Base-by-base conservation (phyloP, 2,329 filamentous ascomycete genomes). In the Colletotrichum incanum region DNA sequence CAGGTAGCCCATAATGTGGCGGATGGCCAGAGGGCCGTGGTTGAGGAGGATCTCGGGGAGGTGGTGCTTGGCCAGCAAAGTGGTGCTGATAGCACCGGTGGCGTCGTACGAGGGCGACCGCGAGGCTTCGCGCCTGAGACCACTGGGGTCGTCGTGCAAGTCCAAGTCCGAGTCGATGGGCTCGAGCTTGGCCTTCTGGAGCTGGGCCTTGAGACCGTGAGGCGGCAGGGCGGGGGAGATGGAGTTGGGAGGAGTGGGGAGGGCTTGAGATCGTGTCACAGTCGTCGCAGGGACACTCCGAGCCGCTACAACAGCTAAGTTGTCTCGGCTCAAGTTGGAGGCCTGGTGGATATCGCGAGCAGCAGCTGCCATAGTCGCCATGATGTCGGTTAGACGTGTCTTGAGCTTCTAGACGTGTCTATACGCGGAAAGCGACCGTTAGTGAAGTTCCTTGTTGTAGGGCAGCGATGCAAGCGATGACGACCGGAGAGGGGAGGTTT, bases 221-320 rank as follows among this genome's bases (percentile, higher is more conserved):
- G 95, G 94, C 77, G 93, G 92, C 76, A 98, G 88, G 77, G 91
- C 92, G 60, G 96, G 96, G 74, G 95, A 98, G 81, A 98, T 95
- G 83, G 95, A 98, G 86, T 96, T 97, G 73, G 96, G 96, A 80
- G 96, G 96, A 81, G 96, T 98, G 75, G 93, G 94, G 79, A 98
- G 91, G 82, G 90, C 86, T 77, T 88, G 86, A 85, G 84, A 83
- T 84, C 84, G 86, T 85, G 89, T 89, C 88, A 89, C 83, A 72
- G 70, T 72, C 84, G 82, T 85, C 83, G 80, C 86, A 87, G 88
- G 85, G 82, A 90, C 88, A 78, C 88, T 89, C 86, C 87, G 86
- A 83, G 89, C 89, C 87, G 89, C 90, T 91, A 92, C 90, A 91
- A 84, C 90, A 92, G 89, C 85, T 82, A 92, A 92, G 90, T 89